Percentiles rank a stretch among this genome's conserved stretches.
Conservation (phyloP, 2,329 filamentous ascomycete species). For the Aspergillus felis region DNA sequence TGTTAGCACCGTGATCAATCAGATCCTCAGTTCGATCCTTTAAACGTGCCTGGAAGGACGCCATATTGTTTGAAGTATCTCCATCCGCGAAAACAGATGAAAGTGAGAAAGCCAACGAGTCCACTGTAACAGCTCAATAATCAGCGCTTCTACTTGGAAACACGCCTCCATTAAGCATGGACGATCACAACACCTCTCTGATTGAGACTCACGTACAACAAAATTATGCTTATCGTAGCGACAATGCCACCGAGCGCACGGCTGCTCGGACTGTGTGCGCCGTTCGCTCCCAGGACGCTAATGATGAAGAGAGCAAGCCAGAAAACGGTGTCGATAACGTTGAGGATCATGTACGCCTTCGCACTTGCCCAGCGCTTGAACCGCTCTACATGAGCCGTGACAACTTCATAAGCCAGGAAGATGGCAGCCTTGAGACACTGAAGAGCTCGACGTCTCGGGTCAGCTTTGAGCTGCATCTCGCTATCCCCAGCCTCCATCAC, state of each 20-base stretch:
- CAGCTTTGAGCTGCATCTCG: background rate
- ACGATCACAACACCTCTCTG: background rate
- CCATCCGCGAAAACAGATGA: conserved; percentile 12
- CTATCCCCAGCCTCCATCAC: background rate
- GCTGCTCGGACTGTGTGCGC: conserved; percentile 10
- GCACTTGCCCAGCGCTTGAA: conserved; percentile 21
- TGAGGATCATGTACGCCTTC: conserved; percentile 18
- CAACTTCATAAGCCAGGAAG: conserved; percentile 20
- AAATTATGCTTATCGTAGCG: conserved; percentile 7
- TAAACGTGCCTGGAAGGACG: background rate
- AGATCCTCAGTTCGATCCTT: background rate
- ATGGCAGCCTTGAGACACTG: conserved; percentile 21
- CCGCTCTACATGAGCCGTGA: conserved; percentile 12
- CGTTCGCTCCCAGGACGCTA: conserved; percentile 14
- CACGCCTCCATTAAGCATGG: background rate
- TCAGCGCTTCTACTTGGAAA: background rate
- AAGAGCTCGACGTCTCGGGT: background rate
- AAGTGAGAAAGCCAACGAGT: conserved; percentile 10
- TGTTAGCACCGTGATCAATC: background rate
- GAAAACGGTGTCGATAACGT: conserved; percentile 22
- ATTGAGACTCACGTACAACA: conserved; percentile 11
- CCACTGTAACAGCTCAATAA: background rate
- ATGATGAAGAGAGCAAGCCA: conserved; percentile 24
- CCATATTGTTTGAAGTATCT: conserved; percentile 12
- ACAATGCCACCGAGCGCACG: conserved; percentile 17